phyloP scores from a whole-genome alignment of 1,284 basidiomycete genomes.

The Irpex rosettiformis region DNA sequence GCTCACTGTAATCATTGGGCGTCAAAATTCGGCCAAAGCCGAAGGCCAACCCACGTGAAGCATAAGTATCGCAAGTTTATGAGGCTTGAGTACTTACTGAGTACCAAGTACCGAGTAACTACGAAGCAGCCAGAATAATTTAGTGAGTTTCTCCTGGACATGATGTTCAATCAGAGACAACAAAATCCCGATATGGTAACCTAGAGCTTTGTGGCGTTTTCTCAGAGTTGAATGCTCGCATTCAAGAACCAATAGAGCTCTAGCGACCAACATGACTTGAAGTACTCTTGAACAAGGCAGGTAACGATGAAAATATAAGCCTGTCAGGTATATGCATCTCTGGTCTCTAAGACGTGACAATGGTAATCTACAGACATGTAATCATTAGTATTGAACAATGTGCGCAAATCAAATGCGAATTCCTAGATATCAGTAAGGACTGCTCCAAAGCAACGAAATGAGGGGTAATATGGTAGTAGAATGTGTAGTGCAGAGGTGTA shows the following conservation, averaged over 20 bases:
- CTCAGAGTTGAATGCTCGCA: too few species aligned
- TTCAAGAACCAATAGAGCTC: too few species aligned
- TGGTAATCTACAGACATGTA: constrained; percentile 4
- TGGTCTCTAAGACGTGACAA: neutral
- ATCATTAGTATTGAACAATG: constrained; percentile 1
- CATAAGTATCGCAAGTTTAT: too few species aligned
- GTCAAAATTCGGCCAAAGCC: neutral
- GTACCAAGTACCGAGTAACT: too few species aligned
- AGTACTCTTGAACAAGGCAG: too few species aligned
- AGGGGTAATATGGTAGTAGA: neutral
- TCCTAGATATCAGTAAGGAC: constrained; percentile 5
- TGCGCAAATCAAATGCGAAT: constrained; percentile 5
- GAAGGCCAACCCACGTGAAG: neutral
- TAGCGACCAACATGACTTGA: too few species aligned
- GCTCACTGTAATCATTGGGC: neutral
- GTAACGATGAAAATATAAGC: too few species aligned
- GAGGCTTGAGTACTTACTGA: too few species aligned
- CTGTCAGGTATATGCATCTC: too few species aligned
- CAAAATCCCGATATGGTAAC: neutral
- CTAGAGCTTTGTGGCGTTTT: neutral
- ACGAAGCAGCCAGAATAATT: too few species aligned
- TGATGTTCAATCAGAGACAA: neutral
- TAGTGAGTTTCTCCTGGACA: too few species aligned
- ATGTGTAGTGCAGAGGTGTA: neutral
- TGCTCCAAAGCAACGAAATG: neutral